Evolutionary conservation across 495 filamentous ascomycete genomes (phyloP).

Genomic region (Tuber calosporum): DNA sequence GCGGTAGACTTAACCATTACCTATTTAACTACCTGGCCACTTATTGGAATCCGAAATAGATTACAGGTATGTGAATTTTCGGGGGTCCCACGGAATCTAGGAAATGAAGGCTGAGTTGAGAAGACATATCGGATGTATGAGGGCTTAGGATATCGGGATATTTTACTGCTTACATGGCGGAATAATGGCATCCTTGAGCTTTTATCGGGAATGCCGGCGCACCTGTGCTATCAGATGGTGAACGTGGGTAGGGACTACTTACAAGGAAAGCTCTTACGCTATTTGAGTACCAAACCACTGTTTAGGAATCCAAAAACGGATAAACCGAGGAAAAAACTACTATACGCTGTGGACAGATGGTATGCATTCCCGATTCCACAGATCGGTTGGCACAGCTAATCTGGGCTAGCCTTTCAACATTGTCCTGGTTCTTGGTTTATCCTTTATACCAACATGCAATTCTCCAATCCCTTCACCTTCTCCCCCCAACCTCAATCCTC

Average conservation of each 20-base stretch:
- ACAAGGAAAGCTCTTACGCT: slow-evolving; percentile 27
- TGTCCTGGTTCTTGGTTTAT: slow-evolving; percentile 39
- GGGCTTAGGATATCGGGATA: slow-evolving; percentile 31
- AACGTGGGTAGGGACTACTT: slow-evolving; percentile 35
- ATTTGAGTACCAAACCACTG: slow-evolving; percentile 31
- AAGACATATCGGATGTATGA: slow-evolving; percentile 35
- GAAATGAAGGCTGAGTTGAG: slow-evolving; percentile 18
- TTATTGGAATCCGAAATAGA: slow-evolving; percentile 38
- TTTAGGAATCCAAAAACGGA: slow-evolving; percentile 33
- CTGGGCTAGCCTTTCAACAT: slow-evolving; percentile 24
- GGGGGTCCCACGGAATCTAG: background rate
- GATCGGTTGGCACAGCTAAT: slow-evolving; percentile 11
- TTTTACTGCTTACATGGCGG: slow-evolving; percentile 31
- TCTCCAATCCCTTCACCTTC: slow-evolving; percentile 37
- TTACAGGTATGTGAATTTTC: slow-evolving; percentile 34
- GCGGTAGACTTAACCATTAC: slow-evolving; percentile 35
- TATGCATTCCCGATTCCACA: slow-evolving; percentile 5
- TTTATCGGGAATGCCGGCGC: slow-evolving; percentile 40
- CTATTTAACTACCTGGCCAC: slow-evolving; percentile 38
- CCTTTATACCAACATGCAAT: slow-evolving; percentile 39
- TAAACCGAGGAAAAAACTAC: slow-evolving; percentile 24
- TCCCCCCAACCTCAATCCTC: slow-evolving; percentile 30
- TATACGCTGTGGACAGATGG: slow-evolving; percentile 23
- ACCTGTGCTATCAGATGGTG: slow-evolving; percentile 34
- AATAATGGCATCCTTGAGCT: slow-evolving; percentile 32